A percentile compares a stretch with the other conserved stretches of the same genome.
phyloP scores from a whole-genome alignment of 352 stramenopile species.

The Globisporangium perplexum region DNA sequence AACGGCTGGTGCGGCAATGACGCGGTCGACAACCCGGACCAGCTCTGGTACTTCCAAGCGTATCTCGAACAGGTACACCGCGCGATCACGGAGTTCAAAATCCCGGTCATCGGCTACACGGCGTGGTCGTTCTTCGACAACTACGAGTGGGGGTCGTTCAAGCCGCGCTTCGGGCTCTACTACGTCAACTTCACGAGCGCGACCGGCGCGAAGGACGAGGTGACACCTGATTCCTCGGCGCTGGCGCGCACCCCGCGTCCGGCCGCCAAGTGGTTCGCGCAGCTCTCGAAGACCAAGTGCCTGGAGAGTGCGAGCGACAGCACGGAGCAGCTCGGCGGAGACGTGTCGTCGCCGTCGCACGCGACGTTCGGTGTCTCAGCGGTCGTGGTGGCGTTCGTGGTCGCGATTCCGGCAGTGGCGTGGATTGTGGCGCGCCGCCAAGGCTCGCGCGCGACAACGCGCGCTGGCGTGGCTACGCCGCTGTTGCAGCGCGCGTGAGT shows the following conservation, averaged over 20 bases:
- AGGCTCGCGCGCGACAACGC: too few relatives aligned
- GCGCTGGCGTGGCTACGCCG: too few relatives aligned
- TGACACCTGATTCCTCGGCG: background rate
- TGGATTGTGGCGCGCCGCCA: too few relatives aligned
- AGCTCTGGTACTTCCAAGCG: slow-evolving; percentile 6
- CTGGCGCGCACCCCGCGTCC: background rate
- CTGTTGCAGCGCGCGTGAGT: too few relatives aligned
- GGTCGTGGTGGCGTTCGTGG: too few relatives aligned
- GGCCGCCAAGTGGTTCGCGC: too few relatives aligned
- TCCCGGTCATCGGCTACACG: slow-evolving; percentile 82
- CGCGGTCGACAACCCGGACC: slow-evolving; percentile 4
- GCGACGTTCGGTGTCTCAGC: too few relatives aligned
- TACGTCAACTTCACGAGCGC: slow-evolving; percentile 34
- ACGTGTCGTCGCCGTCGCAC: too few relatives aligned
- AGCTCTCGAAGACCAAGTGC: too few relatives aligned
- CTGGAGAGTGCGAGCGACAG: too few relatives aligned
- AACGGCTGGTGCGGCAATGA: slow-evolving; percentile 8
- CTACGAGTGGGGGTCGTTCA: slow-evolving; percentile 91
- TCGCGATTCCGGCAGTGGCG: too few relatives aligned
- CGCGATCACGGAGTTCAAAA: slow-evolving; percentile 36
- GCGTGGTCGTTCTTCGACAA: slow-evolving; percentile 94
- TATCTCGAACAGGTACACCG: slow-evolving; percentile 37
- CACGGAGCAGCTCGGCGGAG: too few relatives aligned
- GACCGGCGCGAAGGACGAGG: background rate
- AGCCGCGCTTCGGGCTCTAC: slow-evolving; percentile 42